A percentile compares a stretch with the other conserved stretches of the same genome.
phyloP scores from a whole-genome alignment of 2,329 filamentous ascomycete genomes.

The Hypoxylon rubiginosum region DNA sequence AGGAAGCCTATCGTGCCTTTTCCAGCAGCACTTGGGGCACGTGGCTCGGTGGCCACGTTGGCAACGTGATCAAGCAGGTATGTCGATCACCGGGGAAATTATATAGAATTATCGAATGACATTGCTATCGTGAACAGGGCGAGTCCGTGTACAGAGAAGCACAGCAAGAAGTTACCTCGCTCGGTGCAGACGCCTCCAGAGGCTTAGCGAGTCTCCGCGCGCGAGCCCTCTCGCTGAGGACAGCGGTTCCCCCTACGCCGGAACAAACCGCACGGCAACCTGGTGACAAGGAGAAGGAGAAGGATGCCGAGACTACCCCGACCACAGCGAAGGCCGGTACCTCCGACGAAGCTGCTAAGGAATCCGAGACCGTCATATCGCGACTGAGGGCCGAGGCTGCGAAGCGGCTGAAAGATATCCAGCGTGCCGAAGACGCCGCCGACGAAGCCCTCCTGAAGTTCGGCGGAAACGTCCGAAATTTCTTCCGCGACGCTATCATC shows the following conservation, averaged over 20 bases:
- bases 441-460: constrained; percentile 95
- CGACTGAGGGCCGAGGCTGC: constrained; percentile 82
- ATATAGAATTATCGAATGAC: constrained; percentile 26
- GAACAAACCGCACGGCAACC: constrained; percentile 45
- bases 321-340: constrained; percentile 57
- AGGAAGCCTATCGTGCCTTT: constrained; percentile 95
- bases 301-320: constrained; percentile 59
- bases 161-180: constrained; percentile 84
- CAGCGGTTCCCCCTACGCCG: constrained; percentile 48
- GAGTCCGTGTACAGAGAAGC: constrained; percentile 87
- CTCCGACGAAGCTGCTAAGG: constrained; percentile 60
- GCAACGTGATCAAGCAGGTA: constrained; percentile 93
- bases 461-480: constrained; percentile 88
- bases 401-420: constrained; percentile 88
- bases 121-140: constrained; percentile 65
- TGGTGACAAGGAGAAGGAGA: constrained; percentile 55
- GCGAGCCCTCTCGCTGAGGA: constrained; percentile 76
- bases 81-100: constrained; percentile 41
- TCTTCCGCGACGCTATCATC: constrained; percentile 89
- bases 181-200: constrained; percentile 84
- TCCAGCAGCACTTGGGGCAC: constrained; percentile 93
- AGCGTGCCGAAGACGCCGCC: constrained; percentile 93
- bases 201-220: constrained; percentile 84
- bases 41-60: constrained; percentile 87
- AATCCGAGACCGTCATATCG: constrained; percentile 77